These are phyloP conservation scores for Cystofilobasidium bisporidii DNA, from an alignment of 768 basidiomycete genomes.

Conservation along the genomic window DNA sequence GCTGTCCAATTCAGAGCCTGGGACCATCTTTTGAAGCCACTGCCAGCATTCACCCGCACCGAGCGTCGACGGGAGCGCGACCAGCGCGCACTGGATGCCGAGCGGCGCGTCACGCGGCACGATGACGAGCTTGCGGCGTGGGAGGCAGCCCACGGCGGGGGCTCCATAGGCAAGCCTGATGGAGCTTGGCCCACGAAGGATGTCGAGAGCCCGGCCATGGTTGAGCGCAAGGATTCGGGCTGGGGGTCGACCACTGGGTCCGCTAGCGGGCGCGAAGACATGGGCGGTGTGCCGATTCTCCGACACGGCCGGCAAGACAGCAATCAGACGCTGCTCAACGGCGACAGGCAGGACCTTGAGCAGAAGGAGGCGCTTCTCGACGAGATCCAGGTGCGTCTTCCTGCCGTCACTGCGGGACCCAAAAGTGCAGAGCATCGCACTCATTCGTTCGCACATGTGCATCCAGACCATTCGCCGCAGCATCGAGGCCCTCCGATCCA, in stretches of 20 bases:
- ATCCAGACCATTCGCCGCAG: conserved; percentile 53
- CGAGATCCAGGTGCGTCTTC: conserved; percentile 36
- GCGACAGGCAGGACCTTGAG: background rate
- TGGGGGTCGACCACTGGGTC: background rate
- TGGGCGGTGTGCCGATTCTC: background rate
- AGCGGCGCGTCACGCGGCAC: conserved; percentile 56
- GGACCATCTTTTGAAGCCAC: conserved; percentile 57
- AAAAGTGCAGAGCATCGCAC: no score
- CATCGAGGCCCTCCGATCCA: conserved; percentile 47
- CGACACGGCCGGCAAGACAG: background rate
- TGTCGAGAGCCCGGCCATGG: background rate
- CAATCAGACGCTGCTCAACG: background rate
- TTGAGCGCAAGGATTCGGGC: conserved; percentile 4
- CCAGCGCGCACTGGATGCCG: conserved; percentile 65
- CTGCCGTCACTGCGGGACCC: conserved; percentile 32
- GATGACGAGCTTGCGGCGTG: conserved; percentile 67
- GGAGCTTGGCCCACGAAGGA: no score
- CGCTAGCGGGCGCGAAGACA: background rate
- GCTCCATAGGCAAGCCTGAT: background rate
- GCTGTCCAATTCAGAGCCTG: conserved; percentile 85
- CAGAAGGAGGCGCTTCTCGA: conserved; percentile 37
- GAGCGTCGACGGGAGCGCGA: conserved; percentile 64
- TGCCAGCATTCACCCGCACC: conserved; percentile 61
- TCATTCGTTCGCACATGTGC: no score
- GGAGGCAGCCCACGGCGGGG: conserved; percentile 71